phyloP scores from a whole-genome alignment of 306 rosid species.

The Pyrus pyrifolia region DNA sequence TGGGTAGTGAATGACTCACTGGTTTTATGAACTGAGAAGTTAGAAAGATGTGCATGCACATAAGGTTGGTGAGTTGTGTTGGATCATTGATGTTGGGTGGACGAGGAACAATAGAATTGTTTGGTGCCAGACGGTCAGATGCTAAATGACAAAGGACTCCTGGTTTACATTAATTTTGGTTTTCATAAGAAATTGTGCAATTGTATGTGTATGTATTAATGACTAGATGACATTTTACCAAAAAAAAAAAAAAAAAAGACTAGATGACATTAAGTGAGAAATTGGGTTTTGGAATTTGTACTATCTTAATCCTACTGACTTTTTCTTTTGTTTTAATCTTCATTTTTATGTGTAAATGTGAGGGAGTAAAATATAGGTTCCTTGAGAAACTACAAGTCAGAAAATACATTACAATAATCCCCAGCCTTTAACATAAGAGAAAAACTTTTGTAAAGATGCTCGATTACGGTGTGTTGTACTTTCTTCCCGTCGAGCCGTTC shows the following conservation, averaged over 20 bases:
- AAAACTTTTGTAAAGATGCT: no score
- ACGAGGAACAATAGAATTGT: slow-evolving; percentile 15
- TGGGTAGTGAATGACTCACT: neutral
- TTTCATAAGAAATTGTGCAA: slow-evolving; percentile 14
- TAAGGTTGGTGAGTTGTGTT: neutral
- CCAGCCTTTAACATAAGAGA: no score
- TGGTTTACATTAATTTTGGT: neutral
- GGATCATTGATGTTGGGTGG: slow-evolving; percentile 6
- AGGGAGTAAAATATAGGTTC: neutral
- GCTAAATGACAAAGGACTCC: slow-evolving; percentile 8
- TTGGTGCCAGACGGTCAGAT: neutral
- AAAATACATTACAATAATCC: neutral
- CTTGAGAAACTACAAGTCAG: slow-evolving; percentile 13
- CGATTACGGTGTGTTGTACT: no score
- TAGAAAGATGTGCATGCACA: neutral
- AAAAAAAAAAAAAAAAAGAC: no score
- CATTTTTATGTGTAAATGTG: neutral
- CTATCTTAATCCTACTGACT: neutral
- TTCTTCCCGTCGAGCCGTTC: no score
- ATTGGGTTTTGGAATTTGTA: slow-evolving; percentile 20
- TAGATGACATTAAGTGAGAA: neutral
- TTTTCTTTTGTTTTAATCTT: neutral
- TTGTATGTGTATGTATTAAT: neutral
- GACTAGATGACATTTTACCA: slow-evolving; percentile 1
- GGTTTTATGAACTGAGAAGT: neutral